phyloP scores from a whole-genome alignment of 768 basidiomycete genomes.

The Phaffia australis region DNA sequence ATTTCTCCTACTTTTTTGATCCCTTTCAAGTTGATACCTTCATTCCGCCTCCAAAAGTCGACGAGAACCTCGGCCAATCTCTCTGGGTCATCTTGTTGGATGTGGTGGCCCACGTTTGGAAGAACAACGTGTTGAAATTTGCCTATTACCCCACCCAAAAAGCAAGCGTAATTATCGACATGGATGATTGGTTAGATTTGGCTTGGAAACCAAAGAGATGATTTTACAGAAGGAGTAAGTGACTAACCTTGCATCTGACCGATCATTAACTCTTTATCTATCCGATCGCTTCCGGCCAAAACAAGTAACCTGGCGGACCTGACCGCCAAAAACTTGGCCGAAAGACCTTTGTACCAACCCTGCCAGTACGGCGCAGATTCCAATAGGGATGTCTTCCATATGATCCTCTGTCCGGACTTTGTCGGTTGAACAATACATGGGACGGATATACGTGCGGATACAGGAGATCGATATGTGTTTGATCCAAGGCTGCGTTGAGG shows the following conservation, averaged over 20 bases:
- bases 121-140: conserved; percentile 92
- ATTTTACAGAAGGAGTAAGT: neutral
- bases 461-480: neutral
- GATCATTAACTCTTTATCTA: conserved; percentile 89
- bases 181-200: neutral
- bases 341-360: conserved; percentile 81
- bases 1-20: conserved; percentile 53
- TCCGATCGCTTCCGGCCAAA: conserved; percentile 80
- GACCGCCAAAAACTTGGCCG: conserved; percentile 61
- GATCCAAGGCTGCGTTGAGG: conserved; percentile 52
- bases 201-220: neutral
- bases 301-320: conserved; percentile 76
- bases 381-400: conserved; percentile 73
- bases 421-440: neutral
- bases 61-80: conserved; percentile 66
- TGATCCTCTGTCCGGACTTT: conserved; percentile 35
- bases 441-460: conserved; percentile 3
- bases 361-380: conserved; percentile 83
- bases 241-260: conserved; percentile 74
- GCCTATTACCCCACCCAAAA: conserved; percentile 34
- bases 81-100: conserved; percentile 86
- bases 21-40: conserved; percentile 49
- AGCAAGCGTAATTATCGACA: neutral
- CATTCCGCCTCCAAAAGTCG: conserved; percentile 87
- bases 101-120: conserved; percentile 76